Percentiles rank a stretch among this genome's conserved stretches.
phyloP scores from a whole-genome alignment of 768 basidiomycete genomes.

The Mycena sanguinolenta region DNA sequence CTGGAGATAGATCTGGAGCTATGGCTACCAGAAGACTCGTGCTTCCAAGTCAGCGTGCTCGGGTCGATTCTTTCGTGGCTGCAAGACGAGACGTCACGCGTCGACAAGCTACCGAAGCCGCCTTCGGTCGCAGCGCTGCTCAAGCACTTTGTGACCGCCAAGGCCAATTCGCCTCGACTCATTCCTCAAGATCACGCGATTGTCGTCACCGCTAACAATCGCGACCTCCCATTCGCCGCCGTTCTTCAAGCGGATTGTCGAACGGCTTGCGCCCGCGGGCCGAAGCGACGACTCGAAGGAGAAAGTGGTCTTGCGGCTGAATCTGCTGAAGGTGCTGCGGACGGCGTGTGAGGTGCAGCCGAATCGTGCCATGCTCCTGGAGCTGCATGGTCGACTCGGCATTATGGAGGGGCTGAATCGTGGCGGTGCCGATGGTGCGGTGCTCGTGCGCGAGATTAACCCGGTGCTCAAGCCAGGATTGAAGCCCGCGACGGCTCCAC shows the following conservation, averaged over 20 bases:
- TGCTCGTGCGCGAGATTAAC: conserved; percentile 90
- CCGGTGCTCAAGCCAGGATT: conserved; percentile 82
- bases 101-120: conserved; percentile 84
- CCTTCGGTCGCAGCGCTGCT: conserved; percentile 77
- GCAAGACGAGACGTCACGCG: conserved; percentile 93
- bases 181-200: conserved; percentile 90
- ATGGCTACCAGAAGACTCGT: conserved; percentile 88
- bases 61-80: conserved; percentile 95
- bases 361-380: conserved; percentile 84
- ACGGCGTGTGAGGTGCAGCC: conserved; percentile 92
- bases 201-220: conserved; percentile 81
- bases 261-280: conserved; percentile 73
- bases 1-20: conserved; percentile 80
- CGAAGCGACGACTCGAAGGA: conserved; percentile 33
- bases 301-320: conserved; percentile 92
- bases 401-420: conserved; percentile 86
- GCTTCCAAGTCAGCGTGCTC: conserved; percentile 92
- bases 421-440: conserved; percentile 83
- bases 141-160: conserved; percentile 85
- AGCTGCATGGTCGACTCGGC: conserved; percentile 83
- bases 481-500: conserved; percentile 58
- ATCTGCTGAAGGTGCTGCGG: conserved; percentile 86
- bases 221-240: conserved; percentile 82
- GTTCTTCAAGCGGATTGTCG: conserved; percentile 91
- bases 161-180: conserved; percentile 90